Percentiles rank a stretch among this genome's conserved stretches.
Evolutionary conservation across 192 early-diverging fungal genomes (phyloP).

Genomic region (Mortierella antarctica): DNA sequence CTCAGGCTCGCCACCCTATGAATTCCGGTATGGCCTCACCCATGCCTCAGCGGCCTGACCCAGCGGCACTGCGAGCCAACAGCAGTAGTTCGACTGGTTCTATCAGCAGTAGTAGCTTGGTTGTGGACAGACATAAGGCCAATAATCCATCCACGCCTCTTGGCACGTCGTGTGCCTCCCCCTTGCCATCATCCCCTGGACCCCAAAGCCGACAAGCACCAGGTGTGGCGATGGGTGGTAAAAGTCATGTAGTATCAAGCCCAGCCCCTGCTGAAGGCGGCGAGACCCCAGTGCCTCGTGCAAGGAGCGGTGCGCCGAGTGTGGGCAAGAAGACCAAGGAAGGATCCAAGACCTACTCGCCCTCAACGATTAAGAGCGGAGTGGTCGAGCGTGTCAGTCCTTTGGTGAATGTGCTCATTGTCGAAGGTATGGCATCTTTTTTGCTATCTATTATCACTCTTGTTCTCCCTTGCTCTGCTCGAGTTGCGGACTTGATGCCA

Average conservation of each 20-base stretch:
- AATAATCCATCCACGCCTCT: constrained; percentile 26
- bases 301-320: background rate
- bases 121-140: constrained; percentile 18
- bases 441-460: background rate
- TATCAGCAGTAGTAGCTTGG: background rate
- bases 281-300: background rate
- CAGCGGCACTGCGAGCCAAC: constrained; percentile 11
- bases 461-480: constrained; percentile 10
- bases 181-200: constrained; percentile 20
- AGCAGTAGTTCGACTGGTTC: constrained; percentile 1
- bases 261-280: background rate
- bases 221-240: background rate
- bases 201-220: constrained; percentile 1
- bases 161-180: constrained; percentile 10
- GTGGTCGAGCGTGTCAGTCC: constrained; percentile 59
- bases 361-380: constrained; percentile 31
- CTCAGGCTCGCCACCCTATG: constrained; percentile 9
- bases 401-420: constrained; percentile 81
- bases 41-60: constrained; percentile 37
- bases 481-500: background rate
- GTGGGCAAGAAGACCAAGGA: constrained; percentile 8
- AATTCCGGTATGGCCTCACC: constrained; percentile 27
- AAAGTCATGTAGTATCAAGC: constrained; percentile 8
- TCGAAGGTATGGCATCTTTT: constrained; percentile 65
- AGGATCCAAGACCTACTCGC: constrained; percentile 7